A percentile compares a stretch with the other conserved stretches of the same genome.
Evolutionary conservation across 2,329 filamentous ascomycete genomes (phyloP).

Genomic region (Xylaria polymorpha): DNA sequence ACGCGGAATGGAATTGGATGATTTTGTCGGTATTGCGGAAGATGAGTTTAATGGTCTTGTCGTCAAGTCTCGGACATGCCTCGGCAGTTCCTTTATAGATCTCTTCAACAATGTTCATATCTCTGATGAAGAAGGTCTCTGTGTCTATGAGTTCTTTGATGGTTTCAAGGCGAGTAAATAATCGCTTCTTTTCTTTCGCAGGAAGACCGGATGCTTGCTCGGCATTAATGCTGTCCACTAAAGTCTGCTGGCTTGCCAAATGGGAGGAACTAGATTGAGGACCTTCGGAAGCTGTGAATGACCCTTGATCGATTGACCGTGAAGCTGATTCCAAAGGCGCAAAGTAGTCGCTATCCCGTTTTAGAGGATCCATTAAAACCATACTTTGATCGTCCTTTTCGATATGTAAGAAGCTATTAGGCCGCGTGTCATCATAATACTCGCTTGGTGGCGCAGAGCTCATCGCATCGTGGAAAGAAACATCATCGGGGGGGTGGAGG

Average conservation of each 20-base stretch:
- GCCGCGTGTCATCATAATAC: slow-evolving; percentile 57
- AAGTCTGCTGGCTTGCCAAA: slow-evolving; percentile 53
- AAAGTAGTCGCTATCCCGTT: slow-evolving; percentile 60
- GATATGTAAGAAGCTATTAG: slow-evolving; percentile 55
- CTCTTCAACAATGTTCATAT: slow-evolving; percentile 97
- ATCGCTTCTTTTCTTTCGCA: slow-evolving; percentile 72
- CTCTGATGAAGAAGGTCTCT: slow-evolving; percentile 88
- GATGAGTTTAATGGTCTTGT: slow-evolving; percentile 86
- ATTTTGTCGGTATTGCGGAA: slow-evolving; percentile 95
- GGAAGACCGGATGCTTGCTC: slow-evolving; percentile 51
- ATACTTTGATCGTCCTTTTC: slow-evolving; percentile 57
- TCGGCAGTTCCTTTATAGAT: slow-evolving; percentile 96
- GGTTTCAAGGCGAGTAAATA: slow-evolving; percentile 83
- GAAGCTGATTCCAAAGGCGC: slow-evolving; percentile 57
- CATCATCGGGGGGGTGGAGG: slow-evolving; percentile 60
- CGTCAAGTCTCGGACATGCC: slow-evolving; percentile 80
- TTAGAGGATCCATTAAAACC: slow-evolving; percentile 58
- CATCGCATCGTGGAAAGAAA: slow-evolving; percentile 44
- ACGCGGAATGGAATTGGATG: slow-evolving; percentile 83
- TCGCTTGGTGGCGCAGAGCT: slow-evolving; percentile 53
- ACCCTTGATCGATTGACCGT: slow-evolving; percentile 61
- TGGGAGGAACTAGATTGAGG: slow-evolving; percentile 53
- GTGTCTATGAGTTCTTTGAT: slow-evolving; percentile 95
- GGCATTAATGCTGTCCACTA: slow-evolving; percentile 52
- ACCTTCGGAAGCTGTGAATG: slow-evolving; percentile 57